phyloP scores from a whole-genome alignment of 306 rosid species.

The Acacia acuminata region DNA sequence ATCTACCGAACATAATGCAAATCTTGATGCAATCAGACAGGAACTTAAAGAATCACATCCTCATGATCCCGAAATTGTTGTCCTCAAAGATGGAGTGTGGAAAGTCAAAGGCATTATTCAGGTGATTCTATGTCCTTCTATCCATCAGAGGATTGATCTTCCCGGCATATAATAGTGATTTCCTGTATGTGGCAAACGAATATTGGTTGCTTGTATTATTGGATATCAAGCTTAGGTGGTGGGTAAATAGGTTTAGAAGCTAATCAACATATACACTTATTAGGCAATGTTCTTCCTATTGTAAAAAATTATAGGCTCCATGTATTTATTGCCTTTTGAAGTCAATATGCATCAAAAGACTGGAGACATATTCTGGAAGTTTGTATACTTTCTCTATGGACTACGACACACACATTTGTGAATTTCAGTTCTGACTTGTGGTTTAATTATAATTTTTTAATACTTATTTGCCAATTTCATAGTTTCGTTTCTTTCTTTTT shows the following conservation, averaged over 20 bases:
- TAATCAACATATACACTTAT: not conserved
- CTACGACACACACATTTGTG: not conserved
- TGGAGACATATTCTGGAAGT: not conserved
- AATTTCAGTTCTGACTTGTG: not conserved
- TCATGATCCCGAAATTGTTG: conserved; percentile 79
- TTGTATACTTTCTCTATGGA: not conserved
- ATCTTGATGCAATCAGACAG: conserved; percentile 66
- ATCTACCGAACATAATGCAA: conserved; percentile 88
- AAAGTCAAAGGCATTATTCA: conserved; percentile 96
- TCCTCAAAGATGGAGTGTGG: conserved; percentile 88
- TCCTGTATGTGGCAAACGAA: not conserved
- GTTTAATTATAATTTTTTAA: not conserved
- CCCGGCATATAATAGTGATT: not conserved
- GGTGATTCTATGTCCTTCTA: conserved; percentile 44
- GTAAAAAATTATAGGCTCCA: not conserved
- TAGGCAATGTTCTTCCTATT: not conserved
- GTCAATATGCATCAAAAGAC: not conserved
- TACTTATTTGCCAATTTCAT: not conserved
- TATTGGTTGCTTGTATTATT: conserved; percentile 14
- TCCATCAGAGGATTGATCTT: not conserved
- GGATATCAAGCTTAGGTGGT: conserved; percentile 27
- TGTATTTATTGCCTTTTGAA: conserved; percentile 8
- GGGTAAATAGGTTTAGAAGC: conserved; percentile 21
- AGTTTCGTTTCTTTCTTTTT: not conserved
- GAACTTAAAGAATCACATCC: conserved; percentile 78